Evolutionary conservation across 225 moss, liverwort and hornwort genomes (phyloP), one percentile per base, ranked within the genome.

Genomic region (Sphagnum tenellum): DNA sequence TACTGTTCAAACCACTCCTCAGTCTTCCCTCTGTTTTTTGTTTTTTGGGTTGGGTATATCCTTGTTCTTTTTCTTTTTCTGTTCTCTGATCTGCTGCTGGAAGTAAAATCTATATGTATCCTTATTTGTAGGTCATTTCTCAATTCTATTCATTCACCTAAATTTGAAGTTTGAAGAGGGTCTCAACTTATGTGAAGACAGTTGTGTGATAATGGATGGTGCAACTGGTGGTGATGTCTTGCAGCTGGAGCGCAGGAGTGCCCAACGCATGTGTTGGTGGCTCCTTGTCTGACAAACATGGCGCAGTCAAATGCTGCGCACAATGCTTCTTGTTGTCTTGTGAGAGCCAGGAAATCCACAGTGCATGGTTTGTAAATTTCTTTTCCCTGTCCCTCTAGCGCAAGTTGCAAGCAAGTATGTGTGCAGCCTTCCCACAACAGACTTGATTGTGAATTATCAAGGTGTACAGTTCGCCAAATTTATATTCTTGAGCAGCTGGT

Each of bases 171-270:
- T 29, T 29, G 29, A 29, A 29, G 29, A 0, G 29, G 46, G 45
- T 47, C 46, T 9, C 45, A 11, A 44, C 11, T 47, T 3, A 11
- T 47, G 46, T 61, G 44, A 3, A 44, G 4, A 3, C 10, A 7
- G 46, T 61, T 47, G 2, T 44, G 7, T 45, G 7, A 48, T 45
- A 29, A 29, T 29, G 29, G 29, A 29, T 29, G 29, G 29, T 29
- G 29, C 29, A 29, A 29, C 29, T 29, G 29, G 29, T 29, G 29
- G 29, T 29, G 57, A 12, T 57, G 13, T 45, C 45, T 8, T 46
- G 44, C 46, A 61, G 61, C 61, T 61, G 61, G 61, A 61, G 61
- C 45, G 46, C 61, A 45, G 9, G 47, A 61, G 45, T 10, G 47
- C 7, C 45, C 61, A 45, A 61, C 11, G 46, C 61, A 61, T 47